These are phyloP conservation scores for Guadua angustifolia DNA, from an alignment of 176 grass and related monocot genomes.

Conservation along the genomic window DNA sequence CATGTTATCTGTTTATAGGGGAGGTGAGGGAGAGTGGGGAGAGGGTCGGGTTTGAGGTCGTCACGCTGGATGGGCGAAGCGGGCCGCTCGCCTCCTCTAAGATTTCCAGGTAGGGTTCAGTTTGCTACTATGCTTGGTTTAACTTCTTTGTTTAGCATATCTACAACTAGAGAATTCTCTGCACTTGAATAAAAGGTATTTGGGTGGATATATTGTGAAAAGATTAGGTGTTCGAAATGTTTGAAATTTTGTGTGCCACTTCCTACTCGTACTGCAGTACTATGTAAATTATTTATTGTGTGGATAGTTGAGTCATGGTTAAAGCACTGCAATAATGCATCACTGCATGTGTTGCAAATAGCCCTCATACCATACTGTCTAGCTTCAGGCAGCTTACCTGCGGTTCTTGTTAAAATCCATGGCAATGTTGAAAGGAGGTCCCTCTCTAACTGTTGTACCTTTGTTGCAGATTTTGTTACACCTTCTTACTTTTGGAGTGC, in stretches of 20 bases:
- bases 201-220: background rate
- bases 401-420: background rate
- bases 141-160: slow-evolving; percentile 5
- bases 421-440: background rate
- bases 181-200: background rate
- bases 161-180: background rate
- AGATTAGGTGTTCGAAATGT: background rate
- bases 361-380: background rate
- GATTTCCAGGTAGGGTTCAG: slow-evolving; percentile 57
- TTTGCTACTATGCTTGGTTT: slow-evolving; percentile 7
- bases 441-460: background rate
- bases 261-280: background rate
- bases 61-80: slow-evolving; percentile 67
- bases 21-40: slow-evolving; percentile 75
- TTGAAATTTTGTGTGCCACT: background rate
- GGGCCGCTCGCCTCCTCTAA: slow-evolving; percentile 72
- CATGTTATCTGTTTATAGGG: slow-evolving; percentile 43
- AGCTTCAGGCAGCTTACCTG: slow-evolving; percentile 7
- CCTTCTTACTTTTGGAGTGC: background rate
- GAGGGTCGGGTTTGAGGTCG: slow-evolving; percentile 84
- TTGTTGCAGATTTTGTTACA: background rate
- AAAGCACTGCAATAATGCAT: background rate
- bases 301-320: background rate
- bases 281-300: background rate
- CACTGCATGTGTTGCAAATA: background rate